A percentile compares a stretch with the other conserved stretches of the same genome.
Conservation (phyloP, 2,329 filamentous ascomycete species). For the Aspergillus carbonarius region DNA sequence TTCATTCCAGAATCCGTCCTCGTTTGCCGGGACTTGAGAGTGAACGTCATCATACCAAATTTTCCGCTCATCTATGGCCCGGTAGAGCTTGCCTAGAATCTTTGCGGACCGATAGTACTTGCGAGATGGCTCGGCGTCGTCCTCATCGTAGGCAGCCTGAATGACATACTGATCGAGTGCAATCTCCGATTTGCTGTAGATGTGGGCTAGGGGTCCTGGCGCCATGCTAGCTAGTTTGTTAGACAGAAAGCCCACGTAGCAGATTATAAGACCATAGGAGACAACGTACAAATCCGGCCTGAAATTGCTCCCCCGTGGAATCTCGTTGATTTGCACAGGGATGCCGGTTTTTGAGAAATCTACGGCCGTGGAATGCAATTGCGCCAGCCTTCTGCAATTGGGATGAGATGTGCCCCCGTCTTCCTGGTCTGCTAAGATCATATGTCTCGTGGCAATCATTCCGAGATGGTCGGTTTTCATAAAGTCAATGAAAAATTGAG, state of each 20-base stretch:
- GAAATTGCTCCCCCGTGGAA: conserved; percentile 42
- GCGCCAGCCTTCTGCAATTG: conserved; percentile 58
- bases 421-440: conserved; percentile 62
- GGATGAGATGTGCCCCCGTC: conserved; percentile 51
- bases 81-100: conserved; percentile 68
- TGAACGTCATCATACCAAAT: conserved; percentile 44
- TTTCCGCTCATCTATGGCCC: conserved; percentile 68
- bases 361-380: conserved; percentile 68
- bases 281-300: conserved; percentile 58
- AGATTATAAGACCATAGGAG: neutral
- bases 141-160: conserved; percentile 46
- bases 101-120: conserved; percentile 68
- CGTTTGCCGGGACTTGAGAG: neutral
- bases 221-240: conserved; percentile 18
- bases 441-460: conserved; percentile 63
- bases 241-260: neutral
- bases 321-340: conserved; percentile 46
- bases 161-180: conserved; percentile 47
- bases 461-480: conserved; percentile 68
- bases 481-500: conserved; percentile 76
- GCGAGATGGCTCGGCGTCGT: conserved; percentile 46
- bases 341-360: conserved; percentile 77
- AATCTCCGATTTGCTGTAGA: conserved; percentile 44
- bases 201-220: conserved; percentile 21
- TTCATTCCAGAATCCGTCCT: conserved; percentile 15